Conservation (phyloP, 2,329 filamentous ascomycete species). For the Talaromyces rugulosus region DNA sequence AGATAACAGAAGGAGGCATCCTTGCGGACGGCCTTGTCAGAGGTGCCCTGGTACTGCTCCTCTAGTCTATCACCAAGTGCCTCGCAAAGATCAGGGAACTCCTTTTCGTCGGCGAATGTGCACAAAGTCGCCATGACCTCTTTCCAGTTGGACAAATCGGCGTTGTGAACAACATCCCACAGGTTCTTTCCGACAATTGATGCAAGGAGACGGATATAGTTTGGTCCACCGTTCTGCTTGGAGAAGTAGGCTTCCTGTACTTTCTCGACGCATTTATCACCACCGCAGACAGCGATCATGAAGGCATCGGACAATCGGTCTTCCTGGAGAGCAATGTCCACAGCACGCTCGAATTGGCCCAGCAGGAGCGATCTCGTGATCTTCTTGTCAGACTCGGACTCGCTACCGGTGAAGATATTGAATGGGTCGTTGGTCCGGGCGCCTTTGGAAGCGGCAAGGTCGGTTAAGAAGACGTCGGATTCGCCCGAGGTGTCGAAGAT, state of each 20-base stretch:
- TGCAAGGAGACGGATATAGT: constrained; percentile 83
- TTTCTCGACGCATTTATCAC: constrained; percentile 88
- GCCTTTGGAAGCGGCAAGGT: constrained; percentile 80
- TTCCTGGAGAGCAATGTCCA: constrained; percentile 83
- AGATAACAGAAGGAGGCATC: constrained; percentile 96
- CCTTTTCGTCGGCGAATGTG: constrained; percentile 85
- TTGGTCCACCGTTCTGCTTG: constrained; percentile 75
- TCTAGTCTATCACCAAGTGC: constrained; percentile 86
- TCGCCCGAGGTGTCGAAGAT: constrained; percentile 75
- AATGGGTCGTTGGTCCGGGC: constrained; percentile 94
- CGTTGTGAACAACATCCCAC: constrained; percentile 97
- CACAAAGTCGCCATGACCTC: constrained; percentile 94
- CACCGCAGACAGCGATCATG: constrained; percentile 95
- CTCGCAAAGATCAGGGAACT: constrained; percentile 94
- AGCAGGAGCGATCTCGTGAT: constrained; percentile 87
- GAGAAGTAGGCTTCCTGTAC: constrained; percentile 88
- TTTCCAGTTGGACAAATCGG: constrained; percentile 89
- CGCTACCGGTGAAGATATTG: constrained; percentile 78
- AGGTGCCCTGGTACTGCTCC: constrained; percentile 57
- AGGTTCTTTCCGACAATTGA: constrained; percentile 95
- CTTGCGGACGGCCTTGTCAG: constrained; percentile 60
- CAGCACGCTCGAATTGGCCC: constrained; percentile 83
- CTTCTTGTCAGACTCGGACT: constrained; percentile 75
- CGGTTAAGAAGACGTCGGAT: constrained; percentile 80
- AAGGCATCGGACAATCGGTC: constrained; percentile 93